These are phyloP conservation scores for Venustampulla echinocandica DNA, from an alignment of 495 filamentous ascomycete species.

Conservation along the genomic window DNA sequence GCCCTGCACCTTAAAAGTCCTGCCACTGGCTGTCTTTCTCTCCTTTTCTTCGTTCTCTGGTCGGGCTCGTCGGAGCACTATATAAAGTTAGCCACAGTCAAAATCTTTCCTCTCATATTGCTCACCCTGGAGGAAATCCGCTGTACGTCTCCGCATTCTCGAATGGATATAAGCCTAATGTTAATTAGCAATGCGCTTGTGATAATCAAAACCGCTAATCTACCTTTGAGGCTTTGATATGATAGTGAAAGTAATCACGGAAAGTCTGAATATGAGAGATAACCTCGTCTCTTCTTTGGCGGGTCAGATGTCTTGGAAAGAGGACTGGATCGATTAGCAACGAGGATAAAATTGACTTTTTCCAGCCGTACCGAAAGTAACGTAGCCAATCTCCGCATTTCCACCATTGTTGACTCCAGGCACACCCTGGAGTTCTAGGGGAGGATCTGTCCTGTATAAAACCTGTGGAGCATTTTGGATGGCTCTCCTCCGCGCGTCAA, in stretches of 20 bases:
- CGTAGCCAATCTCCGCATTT: conserved; percentile 81
- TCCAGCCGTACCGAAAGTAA: conserved; percentile 75
- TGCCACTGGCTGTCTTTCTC: conserved; percentile 93
- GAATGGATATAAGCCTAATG: conserved; percentile 89
- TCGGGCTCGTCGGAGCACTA: conserved; percentile 82
- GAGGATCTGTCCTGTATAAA: conserved; percentile 91
- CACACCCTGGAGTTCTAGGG: conserved; percentile 79
- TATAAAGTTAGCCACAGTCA: conserved; percentile 23
- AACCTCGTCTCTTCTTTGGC: conserved; percentile 80
- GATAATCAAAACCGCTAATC: conserved; percentile 17
- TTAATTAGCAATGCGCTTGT: conserved; percentile 6
- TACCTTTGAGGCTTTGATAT: conserved; percentile 97
- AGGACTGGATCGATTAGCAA: conserved; percentile 50
- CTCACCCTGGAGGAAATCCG: conserved; percentile 93
- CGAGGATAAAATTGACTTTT: neutral
- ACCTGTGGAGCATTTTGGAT: conserved; percentile 98
- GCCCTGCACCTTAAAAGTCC: conserved; percentile 56
- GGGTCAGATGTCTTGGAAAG: conserved; percentile 89
- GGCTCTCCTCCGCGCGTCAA: conserved; percentile 85
- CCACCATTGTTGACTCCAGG: conserved; percentile 69
- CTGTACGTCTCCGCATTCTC: conserved; percentile 91
- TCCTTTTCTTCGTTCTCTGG: conserved; percentile 96
- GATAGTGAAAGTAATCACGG: conserved; percentile 99
- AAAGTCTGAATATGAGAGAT: conserved; percentile 99
- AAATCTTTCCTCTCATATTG: neutral